Percentiles rank a stretch among this genome's conserved stretches.
Evolutionary conservation across 208 protist species (phyloP).

Genomic region (Leishmania amazonensis): DNA sequence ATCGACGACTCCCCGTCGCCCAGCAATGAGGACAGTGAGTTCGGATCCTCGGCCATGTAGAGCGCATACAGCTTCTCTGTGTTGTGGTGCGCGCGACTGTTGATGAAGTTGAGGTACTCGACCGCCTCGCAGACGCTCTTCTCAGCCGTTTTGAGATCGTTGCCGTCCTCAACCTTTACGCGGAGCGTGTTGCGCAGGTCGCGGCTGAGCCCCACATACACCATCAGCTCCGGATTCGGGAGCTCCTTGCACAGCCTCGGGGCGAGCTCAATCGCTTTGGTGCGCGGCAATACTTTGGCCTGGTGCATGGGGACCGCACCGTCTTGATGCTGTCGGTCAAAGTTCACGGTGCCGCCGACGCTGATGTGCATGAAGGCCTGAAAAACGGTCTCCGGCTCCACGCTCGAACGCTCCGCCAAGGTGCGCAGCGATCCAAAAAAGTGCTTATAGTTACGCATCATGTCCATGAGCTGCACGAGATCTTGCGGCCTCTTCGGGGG

Average conservation of each 20-base stretch:
- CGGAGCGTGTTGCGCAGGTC: slow-evolving; percentile 70
- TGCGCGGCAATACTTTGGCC: slow-evolving; percentile 85
- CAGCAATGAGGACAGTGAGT: slow-evolving; percentile 57
- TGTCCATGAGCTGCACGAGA: slow-evolving; percentile 60
- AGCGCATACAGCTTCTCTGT: slow-evolving; percentile 65
- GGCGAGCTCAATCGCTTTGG: slow-evolving; percentile 70
- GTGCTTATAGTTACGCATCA: slow-evolving; percentile 57
- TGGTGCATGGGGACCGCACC: slow-evolving; percentile 91
- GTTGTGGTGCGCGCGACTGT: slow-evolving; percentile 44
- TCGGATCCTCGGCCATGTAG: slow-evolving; percentile 86
- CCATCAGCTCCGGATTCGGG: slow-evolving; percentile 59
- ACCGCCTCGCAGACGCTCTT: slow-evolving; percentile 55
- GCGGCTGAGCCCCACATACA: slow-evolving; percentile 66
- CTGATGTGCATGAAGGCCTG: slow-evolving; percentile 90
- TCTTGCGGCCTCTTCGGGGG: slow-evolving; percentile 66
- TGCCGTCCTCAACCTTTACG: slow-evolving; percentile 90
- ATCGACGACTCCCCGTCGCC: slow-evolving; percentile 32
- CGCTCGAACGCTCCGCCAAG: slow-evolving; percentile 41
- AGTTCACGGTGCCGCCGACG: slow-evolving; percentile 70
- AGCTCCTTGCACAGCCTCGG: slow-evolving; percentile 54
- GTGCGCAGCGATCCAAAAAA: slow-evolving; percentile 64
- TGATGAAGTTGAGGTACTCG: slow-evolving; percentile 86
- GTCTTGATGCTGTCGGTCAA: slow-evolving; percentile 79
- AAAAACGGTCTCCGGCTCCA: slow-evolving; percentile 71
- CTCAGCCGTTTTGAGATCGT: slow-evolving; percentile 80